Evolutionary conservation across 768 basidiomycete species (phyloP).

Genomic region (Lyophyllum decastes): DNA sequence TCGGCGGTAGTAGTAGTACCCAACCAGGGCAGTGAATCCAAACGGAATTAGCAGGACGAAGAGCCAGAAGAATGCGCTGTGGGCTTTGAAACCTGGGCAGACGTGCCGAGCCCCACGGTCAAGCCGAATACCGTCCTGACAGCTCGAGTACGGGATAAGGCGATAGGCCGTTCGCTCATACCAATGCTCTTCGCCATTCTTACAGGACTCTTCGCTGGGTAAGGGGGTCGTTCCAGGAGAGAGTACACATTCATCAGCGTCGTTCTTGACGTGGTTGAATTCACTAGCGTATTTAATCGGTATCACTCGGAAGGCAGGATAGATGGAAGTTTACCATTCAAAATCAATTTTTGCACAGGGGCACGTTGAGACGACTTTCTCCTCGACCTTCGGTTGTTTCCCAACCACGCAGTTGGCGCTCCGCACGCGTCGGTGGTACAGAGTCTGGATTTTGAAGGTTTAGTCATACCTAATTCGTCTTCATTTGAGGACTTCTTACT

Average conservation of each 20-base stretch:
- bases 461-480: background rate
- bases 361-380: conserved; percentile 68
- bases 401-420: conserved; percentile 86
- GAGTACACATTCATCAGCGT: conserved; percentile 73
- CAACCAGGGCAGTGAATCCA: conserved; percentile 71
- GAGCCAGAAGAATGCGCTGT: conserved; percentile 83
- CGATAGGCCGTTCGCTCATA: conserved; percentile 92
- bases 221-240: conserved; percentile 69
- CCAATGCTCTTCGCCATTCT: conserved; percentile 74
- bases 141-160: conserved; percentile 86
- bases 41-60: conserved; percentile 78
- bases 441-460: conserved; percentile 50
- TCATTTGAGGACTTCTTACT: conserved; percentile 42
- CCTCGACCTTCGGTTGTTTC: conserved; percentile 51
- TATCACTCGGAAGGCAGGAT: background rate
- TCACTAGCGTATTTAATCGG: conserved; percentile 55
- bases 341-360: conserved; percentile 77
- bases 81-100: conserved; percentile 81
- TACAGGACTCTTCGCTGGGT: conserved; percentile 62
- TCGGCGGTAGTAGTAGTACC: conserved; percentile 78
- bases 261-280: conserved; percentile 84
- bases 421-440: conserved; percentile 88
- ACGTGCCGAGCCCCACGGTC: conserved; percentile 74
- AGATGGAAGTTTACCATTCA: conserved; percentile 72
- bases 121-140: conserved; percentile 76